phyloP scores from a whole-genome alignment of 345 rosid species.

The Citrus maxima region DNA sequence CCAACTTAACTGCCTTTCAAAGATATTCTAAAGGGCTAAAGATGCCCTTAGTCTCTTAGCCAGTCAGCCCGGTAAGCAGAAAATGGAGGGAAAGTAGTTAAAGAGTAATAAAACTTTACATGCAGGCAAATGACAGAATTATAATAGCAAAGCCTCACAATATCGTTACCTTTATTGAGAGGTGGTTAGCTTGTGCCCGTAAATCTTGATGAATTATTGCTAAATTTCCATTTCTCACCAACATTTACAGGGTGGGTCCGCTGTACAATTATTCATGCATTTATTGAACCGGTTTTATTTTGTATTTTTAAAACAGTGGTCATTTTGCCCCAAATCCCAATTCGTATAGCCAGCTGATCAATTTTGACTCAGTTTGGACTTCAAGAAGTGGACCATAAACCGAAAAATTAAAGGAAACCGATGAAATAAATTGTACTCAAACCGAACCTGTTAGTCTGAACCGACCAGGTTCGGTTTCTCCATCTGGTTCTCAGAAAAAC shows the following conservation, averaged over 20 bases:
- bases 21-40: not conserved
- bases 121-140: slow-evolving; percentile 1
- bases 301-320: too few species aligned
- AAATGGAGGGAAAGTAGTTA: not conserved
- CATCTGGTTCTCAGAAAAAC: too few species aligned
- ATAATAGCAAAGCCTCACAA: not conserved
- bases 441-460: too few species aligned
- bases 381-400: too few species aligned
- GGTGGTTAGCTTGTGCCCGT: not conserved
- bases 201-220: slow-evolving; percentile 2
- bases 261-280: not conserved
- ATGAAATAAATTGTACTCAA: too few species aligned
- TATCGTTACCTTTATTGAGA: not conserved
- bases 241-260: not conserved
- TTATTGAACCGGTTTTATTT: not conserved
- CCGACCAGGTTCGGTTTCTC: too few species aligned
- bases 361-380: too few species aligned
- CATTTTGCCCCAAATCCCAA: too few species aligned
- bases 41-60: not conserved
- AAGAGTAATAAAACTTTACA: not conserved
- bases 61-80: too few species aligned
- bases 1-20: slow-evolving; percentile 27
- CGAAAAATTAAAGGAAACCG: too few species aligned
- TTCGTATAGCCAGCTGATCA: too few species aligned
- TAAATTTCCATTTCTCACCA: not conserved